Base-by-base conservation (phyloP, 2,329 filamentous ascomycete species). In the Metarhizium brunneum region DNA sequence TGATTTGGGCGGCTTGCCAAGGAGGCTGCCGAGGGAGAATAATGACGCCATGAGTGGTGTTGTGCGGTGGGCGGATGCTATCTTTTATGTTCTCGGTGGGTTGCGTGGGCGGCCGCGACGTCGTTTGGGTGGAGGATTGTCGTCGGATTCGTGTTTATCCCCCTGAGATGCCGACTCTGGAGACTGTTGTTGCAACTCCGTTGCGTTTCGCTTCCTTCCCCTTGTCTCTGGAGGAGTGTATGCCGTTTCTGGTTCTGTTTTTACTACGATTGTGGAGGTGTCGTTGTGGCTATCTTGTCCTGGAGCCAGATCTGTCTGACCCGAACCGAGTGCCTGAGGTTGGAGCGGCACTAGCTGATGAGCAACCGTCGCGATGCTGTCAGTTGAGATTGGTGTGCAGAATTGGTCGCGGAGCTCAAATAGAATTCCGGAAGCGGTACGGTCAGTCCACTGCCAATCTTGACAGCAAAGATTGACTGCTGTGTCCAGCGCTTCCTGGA, bases 11-110 rank as follows among this genome's bases (percentile, higher is more conserved):
- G 62, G 56, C 65, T 61, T 51, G 61, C 63, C 56, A 47, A 71
- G 62, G 50, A 72, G 62, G 59, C 66, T 65, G 56, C 64, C 55
- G 43, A 71, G 59, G 42, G 68, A 65, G 29, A 64, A 60, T 47
- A 66, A 54, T 3, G 65, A 67, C 5, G 63, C 55, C 68, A 69
- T 69, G 25, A 51, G 57, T 50, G 54, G 40, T 29, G 42, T 6
- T 18, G 8, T 25, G 42, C n/a, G 42, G n/a, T 16, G n/a, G 16
- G 16, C 2, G 6, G 42, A 56, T 53, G 32, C 43, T 32, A 42
- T 18, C 32, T 50, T 43, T 52, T 56, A 57, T 36, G 54, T 40
- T 47, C 47, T 4, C 55, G 38, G 14, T 7, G 35, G 51, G 20
- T 40, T 30, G 29, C 38, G 32, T 35, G 10, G 14, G 18, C 18